Base-by-base conservation (phyloP, 2,329 filamentous ascomycete genomes). In the Colletotrichum camelliae region DNA sequence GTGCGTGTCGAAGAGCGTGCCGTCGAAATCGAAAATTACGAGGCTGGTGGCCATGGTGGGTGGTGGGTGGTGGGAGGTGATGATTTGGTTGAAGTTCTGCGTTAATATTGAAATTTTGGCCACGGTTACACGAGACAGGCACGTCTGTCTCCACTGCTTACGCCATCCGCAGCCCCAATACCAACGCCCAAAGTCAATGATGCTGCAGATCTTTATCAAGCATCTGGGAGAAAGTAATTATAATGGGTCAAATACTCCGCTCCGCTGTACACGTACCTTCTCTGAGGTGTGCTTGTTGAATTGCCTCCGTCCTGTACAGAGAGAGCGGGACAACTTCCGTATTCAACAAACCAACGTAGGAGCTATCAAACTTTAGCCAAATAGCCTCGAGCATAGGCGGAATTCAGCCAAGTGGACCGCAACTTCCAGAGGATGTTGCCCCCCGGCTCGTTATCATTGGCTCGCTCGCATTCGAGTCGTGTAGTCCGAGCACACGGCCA, bases 1-100 rank as follows among this genome's bases (percentile, higher is more conserved):
- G 60, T 77, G 67, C 8, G 74, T 77, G 52, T 79, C 74, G 66
- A 79, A 78, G 27, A 79, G 62, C n/a, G 66, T 78, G 64, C 77
- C 72, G 37, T 77, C 77, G 35, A 79, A 79, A 33, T 77, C 74
- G 35, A 52, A 77, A 13, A 78, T 76, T 3, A 78, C 65, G 18
- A 79, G 74, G n/a, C 58, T 67, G 18, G 57, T 39, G 35, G 24
- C 4, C 24, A 24, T 24, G 24, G 3, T 24, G 24, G 24, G 2
- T 67, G 18, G 57, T 39, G 35, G 18, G 57, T 39, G 35, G 27
- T 57, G 9, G 9, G 48, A 55, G 2, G 16, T 18, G 16, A 43
- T 2, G 37, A 2, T 43, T 8, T n/a, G 37, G 37, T 43, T 4
- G 37, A 9, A 9, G 16, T 9, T 43, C 8, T n/a, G 9, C 16